Evolutionary conservation across 1,284 basidiomycete species (phyloP).

Genomic region (Vanrija pseudolonga): DNA sequence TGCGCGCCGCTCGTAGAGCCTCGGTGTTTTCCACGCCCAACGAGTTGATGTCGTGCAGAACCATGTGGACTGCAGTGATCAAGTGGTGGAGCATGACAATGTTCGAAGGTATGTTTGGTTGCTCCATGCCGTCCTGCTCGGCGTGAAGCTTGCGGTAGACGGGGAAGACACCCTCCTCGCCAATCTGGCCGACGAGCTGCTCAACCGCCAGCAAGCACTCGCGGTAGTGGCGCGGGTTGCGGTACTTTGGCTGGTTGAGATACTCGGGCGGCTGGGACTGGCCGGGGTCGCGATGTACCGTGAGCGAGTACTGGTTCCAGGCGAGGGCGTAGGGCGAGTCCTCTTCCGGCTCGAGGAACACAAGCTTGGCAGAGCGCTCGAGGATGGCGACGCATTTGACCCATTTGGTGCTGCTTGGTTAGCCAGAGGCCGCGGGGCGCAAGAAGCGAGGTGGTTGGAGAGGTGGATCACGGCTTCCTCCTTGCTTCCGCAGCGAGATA

Average conservation of each 20-base stretch:
- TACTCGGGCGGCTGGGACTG: conserved; percentile 24
- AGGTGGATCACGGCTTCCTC: no score
- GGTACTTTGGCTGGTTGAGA: conserved; percentile 41
- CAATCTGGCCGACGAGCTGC: conserved; percentile 22
- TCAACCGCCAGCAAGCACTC: conserved; percentile 34
- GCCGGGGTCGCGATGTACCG: conserved; percentile 13
- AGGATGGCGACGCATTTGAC: conserved; percentile 35
- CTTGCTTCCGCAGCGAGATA: no score
- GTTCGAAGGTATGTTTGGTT: conserved; percentile 25
- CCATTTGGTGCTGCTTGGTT: conserved; percentile 19
- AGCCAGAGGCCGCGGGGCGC: neutral
- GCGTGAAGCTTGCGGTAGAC: conserved; percentile 29
- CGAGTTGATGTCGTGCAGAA: conserved; percentile 43
- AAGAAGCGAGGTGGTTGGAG: no score
- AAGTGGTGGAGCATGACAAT: conserved; percentile 40
- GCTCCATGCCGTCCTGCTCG: conserved; percentile 25
- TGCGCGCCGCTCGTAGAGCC: conserved; percentile 33
- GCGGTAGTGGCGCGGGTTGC: conserved; percentile 32
- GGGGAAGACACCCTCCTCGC: conserved; percentile 38
- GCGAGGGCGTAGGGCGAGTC: conserved; percentile 32
- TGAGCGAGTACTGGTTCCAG: conserved; percentile 27
- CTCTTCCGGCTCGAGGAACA: conserved; percentile 33
- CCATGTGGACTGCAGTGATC: conserved; percentile 32
- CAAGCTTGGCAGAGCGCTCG: conserved; percentile 40
- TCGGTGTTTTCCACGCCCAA: conserved; percentile 34